Percentiles rank a stretch among this genome's conserved stretches.
phyloP scores from a whole-genome alignment of 306 rosid species.

The Arachis stenosperma region DNA sequence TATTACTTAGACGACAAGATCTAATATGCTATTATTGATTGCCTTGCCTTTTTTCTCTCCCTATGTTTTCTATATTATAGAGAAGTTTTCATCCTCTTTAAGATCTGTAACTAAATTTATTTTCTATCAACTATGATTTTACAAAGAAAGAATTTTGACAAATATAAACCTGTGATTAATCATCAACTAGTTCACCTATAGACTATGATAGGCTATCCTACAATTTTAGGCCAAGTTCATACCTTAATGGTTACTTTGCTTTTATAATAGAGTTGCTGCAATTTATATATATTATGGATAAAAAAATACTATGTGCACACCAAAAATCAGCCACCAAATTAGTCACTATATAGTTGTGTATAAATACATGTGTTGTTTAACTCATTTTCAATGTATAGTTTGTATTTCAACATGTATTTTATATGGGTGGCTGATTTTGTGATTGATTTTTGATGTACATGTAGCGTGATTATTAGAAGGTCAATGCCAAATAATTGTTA shows the following conservation, averaged over 20 bases:
- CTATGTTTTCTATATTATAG: constrained; percentile 12
- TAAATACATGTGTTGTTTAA: no score
- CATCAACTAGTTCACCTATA: constrained; percentile 13
- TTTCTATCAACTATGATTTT: constrained; percentile 14
- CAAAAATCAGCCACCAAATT: no score
- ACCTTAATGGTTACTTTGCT: constrained; percentile 3
- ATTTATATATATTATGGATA: neutral
- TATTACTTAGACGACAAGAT: neutral
- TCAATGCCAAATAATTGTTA: constrained; percentile 4
- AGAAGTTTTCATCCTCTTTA: constrained; percentile 23
- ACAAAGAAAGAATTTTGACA: constrained; percentile 5
- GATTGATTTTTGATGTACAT: no score
- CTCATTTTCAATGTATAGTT: no score
- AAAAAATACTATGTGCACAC: no score
- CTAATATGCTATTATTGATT: constrained; percentile 20
- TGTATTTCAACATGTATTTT: no score
- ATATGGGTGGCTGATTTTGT: no score
- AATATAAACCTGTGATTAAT: constrained; percentile 10
- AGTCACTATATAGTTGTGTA: no score
- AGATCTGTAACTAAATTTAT: constrained; percentile 2
- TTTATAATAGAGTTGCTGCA: constrained; percentile 3
- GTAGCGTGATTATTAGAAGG: neutral
- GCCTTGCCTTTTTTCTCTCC: constrained; percentile 11
- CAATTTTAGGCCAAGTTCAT: neutral
- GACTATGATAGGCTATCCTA: constrained; percentile 1